Conservation (phyloP, 805 yeast genomes). For the Grigorovia jiainica region DNA sequence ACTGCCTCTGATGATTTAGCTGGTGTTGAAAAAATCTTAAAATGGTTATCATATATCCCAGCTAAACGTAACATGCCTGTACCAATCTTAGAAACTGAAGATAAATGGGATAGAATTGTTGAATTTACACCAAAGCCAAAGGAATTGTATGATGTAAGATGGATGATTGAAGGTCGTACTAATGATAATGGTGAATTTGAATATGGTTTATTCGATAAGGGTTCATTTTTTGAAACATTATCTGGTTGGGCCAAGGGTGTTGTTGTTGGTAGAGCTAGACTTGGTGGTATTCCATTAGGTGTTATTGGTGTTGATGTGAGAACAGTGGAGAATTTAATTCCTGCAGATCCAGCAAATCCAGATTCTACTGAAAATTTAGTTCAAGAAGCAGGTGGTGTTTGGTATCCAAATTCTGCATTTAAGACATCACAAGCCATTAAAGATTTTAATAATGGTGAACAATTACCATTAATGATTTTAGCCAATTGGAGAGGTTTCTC, state of each 20-base stretch:
- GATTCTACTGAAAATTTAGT: slow-evolving; percentile 78
- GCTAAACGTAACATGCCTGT: slow-evolving; percentile 83
- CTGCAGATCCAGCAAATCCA: slow-evolving; percentile 99
- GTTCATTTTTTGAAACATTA: slow-evolving; percentile 89
- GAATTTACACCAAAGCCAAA: slow-evolving; percentile 65
- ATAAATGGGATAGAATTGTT: slow-evolving; percentile 89
- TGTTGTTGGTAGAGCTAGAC: slow-evolving; percentile 95
- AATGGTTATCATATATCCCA: slow-evolving; percentile 94
- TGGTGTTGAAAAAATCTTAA: slow-evolving; percentile 89
- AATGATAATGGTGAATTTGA: slow-evolving; percentile 43
- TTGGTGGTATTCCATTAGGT: slow-evolving; percentile 98
- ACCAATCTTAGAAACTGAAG: slow-evolving; percentile 75
- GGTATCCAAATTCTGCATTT: slow-evolving; percentile 99
- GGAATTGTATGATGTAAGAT: slow-evolving; percentile 82
- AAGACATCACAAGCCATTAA: slow-evolving; percentile 98
- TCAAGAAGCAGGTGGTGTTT: slow-evolving; percentile 98
- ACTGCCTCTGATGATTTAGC: slow-evolving; percentile 96
- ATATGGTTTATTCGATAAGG: slow-evolving; percentile 83
- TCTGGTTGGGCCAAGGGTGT: slow-evolving; percentile 99
- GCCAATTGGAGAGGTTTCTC: slow-evolving; percentile 99
- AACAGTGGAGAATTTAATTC: slow-evolving; percentile 76
- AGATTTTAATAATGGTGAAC: slow-evolving; percentile 97
- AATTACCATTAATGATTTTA: slow-evolving; percentile 90
- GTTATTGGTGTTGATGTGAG: slow-evolving; percentile 94
- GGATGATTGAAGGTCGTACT: slow-evolving; percentile 83